phyloP scores from a whole-genome alignment of 306 rosid species.

The Dicorynia guianensis region DNA sequence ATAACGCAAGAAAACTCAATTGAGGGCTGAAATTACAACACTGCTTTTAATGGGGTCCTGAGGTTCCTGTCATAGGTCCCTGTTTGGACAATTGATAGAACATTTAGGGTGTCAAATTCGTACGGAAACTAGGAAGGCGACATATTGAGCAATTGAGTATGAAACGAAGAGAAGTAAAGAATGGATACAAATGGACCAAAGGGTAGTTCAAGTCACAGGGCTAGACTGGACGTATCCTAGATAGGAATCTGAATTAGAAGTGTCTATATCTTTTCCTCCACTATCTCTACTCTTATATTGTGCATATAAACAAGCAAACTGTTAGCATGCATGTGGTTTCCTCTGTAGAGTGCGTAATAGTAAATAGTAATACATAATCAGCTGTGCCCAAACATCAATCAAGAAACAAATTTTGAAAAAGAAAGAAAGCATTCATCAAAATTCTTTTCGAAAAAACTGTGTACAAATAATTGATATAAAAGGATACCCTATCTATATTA shows the following conservation, averaged over 20 bases:
- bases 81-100: background rate
- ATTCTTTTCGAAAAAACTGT: too few species aligned
- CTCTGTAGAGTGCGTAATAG: background rate
- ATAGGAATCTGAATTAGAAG: background rate
- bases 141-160: slow-evolving; percentile 8
- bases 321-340: background rate
- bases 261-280: background rate
- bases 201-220: slow-evolving; percentile 11
- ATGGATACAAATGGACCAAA: background rate
- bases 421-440: background rate
- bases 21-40: background rate
- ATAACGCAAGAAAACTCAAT: slow-evolving; percentile 30
- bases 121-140: background rate
- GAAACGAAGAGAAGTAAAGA: slow-evolving; percentile 24
- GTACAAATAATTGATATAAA: background rate
- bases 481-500: background rate
- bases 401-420: too few species aligned
- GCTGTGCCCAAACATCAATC: background rate
- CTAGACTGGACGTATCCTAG: background rate
- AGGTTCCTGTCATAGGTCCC: background rate
- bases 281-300: background rate
- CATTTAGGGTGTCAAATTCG: background rate
- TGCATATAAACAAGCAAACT: background rate
- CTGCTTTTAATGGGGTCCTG: slow-evolving; percentile 25
- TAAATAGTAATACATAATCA: background rate